Base-by-base conservation (phyloP, 2,329 filamentous ascomycete species). In the Aureobasidium sp. region DNA sequence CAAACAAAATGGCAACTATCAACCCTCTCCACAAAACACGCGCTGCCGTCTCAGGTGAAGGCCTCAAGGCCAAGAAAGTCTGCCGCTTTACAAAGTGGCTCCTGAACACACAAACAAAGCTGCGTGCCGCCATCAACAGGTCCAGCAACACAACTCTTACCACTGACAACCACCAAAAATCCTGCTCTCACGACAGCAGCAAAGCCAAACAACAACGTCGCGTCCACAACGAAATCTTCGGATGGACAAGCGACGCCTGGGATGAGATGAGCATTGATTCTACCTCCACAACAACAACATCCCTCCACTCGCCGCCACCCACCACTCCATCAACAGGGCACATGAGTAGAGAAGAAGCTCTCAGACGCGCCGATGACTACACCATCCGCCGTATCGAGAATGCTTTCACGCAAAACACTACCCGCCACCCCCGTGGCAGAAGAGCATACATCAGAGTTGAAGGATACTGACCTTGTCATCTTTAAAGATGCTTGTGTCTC, bases 141-240 rank as follows among this genome's bases (percentile, higher is more conserved):
- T 25, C 20, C 37, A 42, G 25, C 51, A 45, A 17, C 27, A 29
- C 25, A 25, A 29, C 12, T 9, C 3, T 14, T 4, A 9, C 20
- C 36, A 34, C 39, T 20, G 17, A 5, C 31, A 41, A 7, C 34
- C 15, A 31, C 20, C 14, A 41, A 4, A 55, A 29, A 6, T 34
- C 34, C 39, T 34, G 41, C 53, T 44, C 25, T 25, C 17, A 17
- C 37, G 20, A n/a, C n/a, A 25, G 41, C 53, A 45, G 12, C 39
- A 57, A 57, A 45, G 17, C 14, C 34, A 29, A 2, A 34, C 53
- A 57, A 45, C 53, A 45, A 39, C 53, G 53, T 11, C 53, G 53
- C 53, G 36, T 57, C 39, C 39, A 57, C 53, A 57, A 57, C n/a
- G 53, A 57, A 57, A n/a, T 57, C 53, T 57, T 57, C n/a, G 53